Base-by-base conservation (phyloP, 2,329 filamentous ascomycete genomes). In the Corniculantispora saksenae region DNA sequence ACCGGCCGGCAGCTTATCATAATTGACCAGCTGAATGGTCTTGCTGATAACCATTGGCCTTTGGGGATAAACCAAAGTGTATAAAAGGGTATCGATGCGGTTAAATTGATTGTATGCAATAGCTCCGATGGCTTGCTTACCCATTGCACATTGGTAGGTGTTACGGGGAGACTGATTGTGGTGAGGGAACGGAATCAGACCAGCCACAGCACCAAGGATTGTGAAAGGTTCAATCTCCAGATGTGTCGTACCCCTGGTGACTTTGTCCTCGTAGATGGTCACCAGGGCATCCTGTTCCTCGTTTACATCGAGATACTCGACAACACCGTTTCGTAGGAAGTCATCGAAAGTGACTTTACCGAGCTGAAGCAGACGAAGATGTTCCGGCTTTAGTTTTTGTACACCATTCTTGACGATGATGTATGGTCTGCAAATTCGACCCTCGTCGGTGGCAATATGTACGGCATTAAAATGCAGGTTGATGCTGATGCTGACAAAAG, bases 121-220 rank as follows among this genome's bases (percentile, higher is more conserved):
- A 40, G 94, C 94, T 40, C 95, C 95, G 76, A 99, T 98, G 47
- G 95, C 95, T 91, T 99, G 95, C 81, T 99, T 99, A 86, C 95
- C 95, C 95, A 99, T 99, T 80, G 95, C 95, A 80, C 94, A 97
- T 83, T 98, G 94, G 74, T 99, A 99, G 0, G 95, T 99, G 76
- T 99, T 99, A 84, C 95, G 87, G 12, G 95, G 95, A 19, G 96
- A 99, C 77, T 99, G 95, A 78, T 99, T 99, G 82, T 99, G 95
- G 77, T 99, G 95, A 10, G 95, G 95, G 74, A 98, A 99, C 5
- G 95, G 95, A 75, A 99, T 99, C 45, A 99, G 83, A 51, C 95
- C 95, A 47, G 95, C 95, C 29, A 99, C 95, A 55, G 95, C 95
- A 29, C 95, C 95, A 17, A 99, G 86, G 58, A 99, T 90, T 1